Percentiles rank a stretch among this genome's conserved stretches.
Conservation (phyloP, 2,329 filamentous ascomycete genomes). For the Achaetomium macrosporum region DNA sequence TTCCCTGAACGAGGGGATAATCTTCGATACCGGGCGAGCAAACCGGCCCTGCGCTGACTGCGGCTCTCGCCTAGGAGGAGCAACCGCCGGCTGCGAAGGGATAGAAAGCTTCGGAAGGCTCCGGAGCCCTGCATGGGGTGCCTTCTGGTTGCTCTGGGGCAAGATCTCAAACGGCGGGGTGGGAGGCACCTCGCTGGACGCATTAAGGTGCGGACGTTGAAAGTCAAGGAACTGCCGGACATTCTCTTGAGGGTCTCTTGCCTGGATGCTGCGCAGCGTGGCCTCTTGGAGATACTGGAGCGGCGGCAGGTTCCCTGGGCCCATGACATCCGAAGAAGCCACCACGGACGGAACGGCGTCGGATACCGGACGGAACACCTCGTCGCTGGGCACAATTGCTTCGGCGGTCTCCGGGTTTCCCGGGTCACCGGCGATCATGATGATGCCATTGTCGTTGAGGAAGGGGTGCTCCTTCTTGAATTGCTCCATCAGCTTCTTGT, state of each 20-base stretch:
- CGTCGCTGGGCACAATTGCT: slow-evolving; percentile 49
- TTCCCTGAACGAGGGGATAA: slow-evolving; percentile 25
- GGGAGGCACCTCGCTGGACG: slow-evolving; percentile 53
- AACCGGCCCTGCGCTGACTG: slow-evolving; percentile 23
- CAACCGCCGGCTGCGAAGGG: slow-evolving; percentile 34
- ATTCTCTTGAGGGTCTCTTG: slow-evolving; percentile 82
- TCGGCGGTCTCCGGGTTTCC: slow-evolving; percentile 65
- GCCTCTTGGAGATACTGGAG: slow-evolving; percentile 69
- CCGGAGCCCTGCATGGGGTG: slow-evolving; percentile 48
- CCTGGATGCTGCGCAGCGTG: slow-evolving; percentile 61
- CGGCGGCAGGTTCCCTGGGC: slow-evolving; percentile 57
- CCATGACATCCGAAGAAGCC: slow-evolving; percentile 85
- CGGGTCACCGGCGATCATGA: slow-evolving; percentile 72
- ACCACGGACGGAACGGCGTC: slow-evolving; percentile 76
- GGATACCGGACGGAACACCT: slow-evolving; percentile 60
- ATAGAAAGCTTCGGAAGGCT: slow-evolving; percentile 59
- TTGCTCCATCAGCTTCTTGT: slow-evolving; percentile 69
- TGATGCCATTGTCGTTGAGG: slow-evolving; percentile 56
- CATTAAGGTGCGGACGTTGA: slow-evolving; percentile 53
- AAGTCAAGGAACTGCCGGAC: slow-evolving; percentile 87
- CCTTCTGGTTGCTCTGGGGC: slow-evolving; percentile 36
- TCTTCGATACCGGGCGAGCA: slow-evolving; percentile 23
- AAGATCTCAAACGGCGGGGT: slow-evolving; percentile 65
- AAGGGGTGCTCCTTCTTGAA: slow-evolving; percentile 73
- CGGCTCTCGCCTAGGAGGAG: slow-evolving; percentile 27